Base-by-base conservation (phyloP, 306 rosid genomes). In the Biancaea sappan region DNA sequence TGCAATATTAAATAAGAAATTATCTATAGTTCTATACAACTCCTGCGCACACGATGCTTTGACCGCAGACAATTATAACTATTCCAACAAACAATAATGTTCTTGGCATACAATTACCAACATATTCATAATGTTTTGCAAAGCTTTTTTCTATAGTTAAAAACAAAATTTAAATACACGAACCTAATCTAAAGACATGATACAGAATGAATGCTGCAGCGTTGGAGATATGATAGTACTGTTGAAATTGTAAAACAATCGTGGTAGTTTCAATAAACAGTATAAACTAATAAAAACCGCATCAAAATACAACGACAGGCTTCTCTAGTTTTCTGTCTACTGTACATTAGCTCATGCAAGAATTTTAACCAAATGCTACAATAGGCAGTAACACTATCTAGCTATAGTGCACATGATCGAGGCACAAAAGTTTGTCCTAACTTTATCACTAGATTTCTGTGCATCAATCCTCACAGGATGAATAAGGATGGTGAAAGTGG, bases 391-490 rank as follows among this genome's bases (percentile, higher is more conserved):
- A 73, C 71, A 66, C 78, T 59, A 72, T 60, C 87, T 79, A 77
- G 52, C 78, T 77, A 54, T 54, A 69, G 19, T 68, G 59, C 37
- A 25, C 76, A 69, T n/a, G 83, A 74, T 74, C 38, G 5, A 64
- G 69, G 72, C 82, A 80, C 75, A 77, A 12, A 66, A 74, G 78
- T 71, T 65, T 61, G 44, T 69, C 87, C 87, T 80, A 80, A 62
- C 58, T 53, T 63, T 34, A 77, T 65, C 72, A 80, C 43, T 56
- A 70, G 38, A 13, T 50, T 53, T 61, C 29, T 16, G 62, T 41
- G n/a, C 75, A 52, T 51, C 19, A 60, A 60, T 66, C 77, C 18
- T 47, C 61, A 52, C 28, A 76, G 69, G 51, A 66, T 76, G 62
- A 76, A 28, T 54, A 68, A 66, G 44, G 66, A 60, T 31, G 48